A percentile compares a stretch with the other conserved stretches of the same genome.
phyloP scores from a whole-genome alignment of 108 stramenopile genomes.

The Craspedostauros australis region DNA sequence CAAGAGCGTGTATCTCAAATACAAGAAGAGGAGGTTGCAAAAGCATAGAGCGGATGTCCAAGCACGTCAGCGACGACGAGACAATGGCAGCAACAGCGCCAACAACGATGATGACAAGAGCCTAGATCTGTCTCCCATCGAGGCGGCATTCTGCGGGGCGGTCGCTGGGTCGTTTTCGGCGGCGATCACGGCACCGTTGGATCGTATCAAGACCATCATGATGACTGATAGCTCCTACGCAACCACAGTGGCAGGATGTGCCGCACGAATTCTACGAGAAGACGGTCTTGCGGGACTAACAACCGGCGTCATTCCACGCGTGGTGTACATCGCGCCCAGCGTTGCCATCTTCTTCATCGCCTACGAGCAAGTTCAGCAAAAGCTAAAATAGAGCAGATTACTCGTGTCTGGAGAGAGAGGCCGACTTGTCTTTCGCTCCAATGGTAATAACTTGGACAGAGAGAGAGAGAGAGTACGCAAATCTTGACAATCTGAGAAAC shows the following conservation, averaged over 20 bases:
- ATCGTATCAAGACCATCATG: conserved; percentile 70
- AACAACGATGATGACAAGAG: neutral
- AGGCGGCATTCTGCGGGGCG: conserved; percentile 72
- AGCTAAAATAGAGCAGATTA: no score
- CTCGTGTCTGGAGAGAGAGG: no score
- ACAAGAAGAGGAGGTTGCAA: conserved; percentile 9
- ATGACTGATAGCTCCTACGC: conserved; percentile 75
- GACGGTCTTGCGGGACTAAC: conserved; percentile 61
- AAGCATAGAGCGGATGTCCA: no score
- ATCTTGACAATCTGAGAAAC: no score
- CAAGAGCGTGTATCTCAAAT: conserved; percentile 40
- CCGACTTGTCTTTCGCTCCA: no score
- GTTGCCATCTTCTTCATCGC: conserved; percentile 79
- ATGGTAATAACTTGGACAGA: no score
- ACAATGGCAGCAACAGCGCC: neutral
- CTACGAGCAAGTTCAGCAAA: conserved; percentile 69
- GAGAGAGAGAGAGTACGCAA: no score
- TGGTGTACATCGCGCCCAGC: conserved; percentile 74
- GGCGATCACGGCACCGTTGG: conserved; percentile 64
- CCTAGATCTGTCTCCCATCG: conserved; percentile 44
- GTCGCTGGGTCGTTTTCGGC: conserved; percentile 73
- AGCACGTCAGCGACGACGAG: conserved; percentile 28
- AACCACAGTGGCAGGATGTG: conserved; percentile 44
- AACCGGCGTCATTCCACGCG: conserved; percentile 60
- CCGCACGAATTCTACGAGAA: conserved; percentile 44